Base-by-base conservation (phyloP, 805 yeast species). In the Limtongia smithiae region DNA sequence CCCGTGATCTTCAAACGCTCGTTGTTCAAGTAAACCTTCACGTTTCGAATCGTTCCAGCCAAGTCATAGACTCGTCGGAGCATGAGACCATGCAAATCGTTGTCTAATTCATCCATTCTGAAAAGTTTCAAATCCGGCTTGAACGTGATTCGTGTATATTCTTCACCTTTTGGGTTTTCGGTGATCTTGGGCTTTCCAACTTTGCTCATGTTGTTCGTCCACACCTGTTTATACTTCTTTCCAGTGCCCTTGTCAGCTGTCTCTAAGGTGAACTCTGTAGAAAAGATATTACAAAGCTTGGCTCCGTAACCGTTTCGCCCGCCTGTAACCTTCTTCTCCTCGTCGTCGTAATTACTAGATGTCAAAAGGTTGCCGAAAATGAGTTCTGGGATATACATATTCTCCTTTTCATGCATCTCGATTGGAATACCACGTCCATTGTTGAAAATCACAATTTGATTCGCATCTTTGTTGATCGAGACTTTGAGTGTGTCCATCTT, bases 251-350 rank as follows among this genome's bases (percentile, higher is more conserved):
- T 76, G 67, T 93, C 96, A 17, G 95, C 91, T 5, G 98, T 93
- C 65, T 89, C 96, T 25, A 93, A 76, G 12, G 74, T 77, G 64
- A 93, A 93, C 62, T 84, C 83, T 3, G 89, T 85, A 22, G 96
- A 88, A 67, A 91, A 93, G 55, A 93, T 93, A 67, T 93, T 93
- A 79, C 98, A 93, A 48, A 93, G 68, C 64, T 93, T 93, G 41
- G 98, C 98, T 69, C 98, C 98, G 65, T 82, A 93, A 56, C 98
- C 98, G 66, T 93, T 93, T 73, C 98, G 81, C 68, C 98, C 98
- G 72, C 98, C 98, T 1, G 95, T 87, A 30, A 93, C 97, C 68
- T 93, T 93, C 69, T 87, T 86, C 63, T 93, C 86, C 56, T 91
- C 80, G 66, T 93, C 98, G 66, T 93, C 96, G 67, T 93, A 93